phyloP scores from a whole-genome alignment of 306 rosid species.

The Senna siamea region DNA sequence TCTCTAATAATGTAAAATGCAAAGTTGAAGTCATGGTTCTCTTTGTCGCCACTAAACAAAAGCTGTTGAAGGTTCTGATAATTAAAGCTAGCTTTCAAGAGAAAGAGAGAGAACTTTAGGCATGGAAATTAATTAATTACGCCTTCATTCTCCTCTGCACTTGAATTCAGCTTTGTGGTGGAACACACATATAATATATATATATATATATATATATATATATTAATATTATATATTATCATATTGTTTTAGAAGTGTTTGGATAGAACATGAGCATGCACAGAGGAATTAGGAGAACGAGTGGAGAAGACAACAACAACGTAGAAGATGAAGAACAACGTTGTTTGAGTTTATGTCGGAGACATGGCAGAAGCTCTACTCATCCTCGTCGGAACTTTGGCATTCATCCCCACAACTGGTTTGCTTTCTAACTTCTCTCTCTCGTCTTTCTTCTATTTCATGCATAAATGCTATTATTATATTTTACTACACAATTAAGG shows the following conservation, averaged over 20 bases:
- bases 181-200: too few relatives aligned
- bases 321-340: background rate
- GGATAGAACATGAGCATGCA: background rate
- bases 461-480: too few relatives aligned
- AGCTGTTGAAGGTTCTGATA: background rate
- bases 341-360: background rate
- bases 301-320: background rate
- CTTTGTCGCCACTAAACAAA: conserved; percentile 14
- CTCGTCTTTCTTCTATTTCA: background rate
- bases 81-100: background rate
- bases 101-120: background rate
- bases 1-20: background rate
- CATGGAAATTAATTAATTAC: background rate
- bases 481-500: too few relatives aligned
- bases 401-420: conserved; percentile 2
- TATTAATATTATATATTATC: too few relatives aligned
- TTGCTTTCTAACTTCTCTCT: too few relatives aligned
- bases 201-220: too few relatives aligned
- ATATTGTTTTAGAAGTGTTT: too few relatives aligned
- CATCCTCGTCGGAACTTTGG: background rate
- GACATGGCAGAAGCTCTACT: background rate
- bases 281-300: conserved; percentile 10
- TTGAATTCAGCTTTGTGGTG: too few relatives aligned
- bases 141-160: background rate
- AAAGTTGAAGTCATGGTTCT: background rate